These are phyloP conservation scores for Peronospora belbahrii DNA, from an alignment of 352 stramenopile genomes.

Conservation along the genomic window DNA sequence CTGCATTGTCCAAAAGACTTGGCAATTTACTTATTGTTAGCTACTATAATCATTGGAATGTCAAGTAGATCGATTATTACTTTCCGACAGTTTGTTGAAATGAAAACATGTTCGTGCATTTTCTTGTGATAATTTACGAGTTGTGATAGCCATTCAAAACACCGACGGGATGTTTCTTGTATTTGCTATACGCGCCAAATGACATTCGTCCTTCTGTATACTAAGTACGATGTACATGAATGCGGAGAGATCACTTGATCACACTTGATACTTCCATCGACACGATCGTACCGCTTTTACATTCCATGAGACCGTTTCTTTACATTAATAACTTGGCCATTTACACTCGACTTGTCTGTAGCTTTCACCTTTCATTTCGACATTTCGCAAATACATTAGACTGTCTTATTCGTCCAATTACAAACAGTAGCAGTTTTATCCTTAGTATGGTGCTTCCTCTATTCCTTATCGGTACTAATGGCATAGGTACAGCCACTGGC, in stretches of 20 bases:
- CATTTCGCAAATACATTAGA: constrained; percentile 8
- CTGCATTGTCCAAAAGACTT: constrained; percentile 52
- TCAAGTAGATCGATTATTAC: background rate
- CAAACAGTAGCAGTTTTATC: constrained; percentile 7
- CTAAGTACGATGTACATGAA: constrained; percentile 13
- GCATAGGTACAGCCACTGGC: constrained; percentile 35
- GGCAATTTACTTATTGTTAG: constrained; percentile 25
- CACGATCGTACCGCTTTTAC: too few species aligned
- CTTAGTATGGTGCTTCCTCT: constrained; percentile 53
- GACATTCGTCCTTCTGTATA: constrained; percentile 4
- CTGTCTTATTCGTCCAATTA: constrained; percentile 8
- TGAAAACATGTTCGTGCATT: background rate
- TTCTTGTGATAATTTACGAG: background rate
- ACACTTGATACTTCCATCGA: background rate
- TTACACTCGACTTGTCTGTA: background rate
- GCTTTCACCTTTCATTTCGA: constrained; percentile 23
- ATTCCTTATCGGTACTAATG: constrained; percentile 47
- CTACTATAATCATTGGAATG: constrained; percentile 70
- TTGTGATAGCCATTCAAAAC: constrained; percentile 18
- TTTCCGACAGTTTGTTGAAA: constrained; percentile 9
- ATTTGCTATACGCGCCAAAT: constrained; percentile 2
- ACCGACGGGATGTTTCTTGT: constrained; percentile 3
- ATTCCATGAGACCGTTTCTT: background rate
- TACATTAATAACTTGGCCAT: background rate
- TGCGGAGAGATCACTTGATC: too few species aligned